Evolutionary conservation across 306 rosid genomes (phyloP).

Genomic region (Rosa multiflora): DNA sequence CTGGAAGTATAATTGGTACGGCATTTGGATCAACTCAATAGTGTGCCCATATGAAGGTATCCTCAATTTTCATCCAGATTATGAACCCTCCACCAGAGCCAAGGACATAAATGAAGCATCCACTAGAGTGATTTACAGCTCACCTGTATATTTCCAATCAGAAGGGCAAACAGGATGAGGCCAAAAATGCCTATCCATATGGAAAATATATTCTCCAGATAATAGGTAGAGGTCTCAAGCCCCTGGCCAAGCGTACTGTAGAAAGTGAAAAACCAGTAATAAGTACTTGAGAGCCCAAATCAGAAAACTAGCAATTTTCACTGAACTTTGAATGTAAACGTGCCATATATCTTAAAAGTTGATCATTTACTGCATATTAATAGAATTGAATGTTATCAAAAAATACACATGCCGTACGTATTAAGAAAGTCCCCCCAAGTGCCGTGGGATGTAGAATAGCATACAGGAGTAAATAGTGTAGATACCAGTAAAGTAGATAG

Average conservation of each 20-base stretch:
- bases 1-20: neutral
- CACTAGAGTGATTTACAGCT: neutral
- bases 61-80: neutral
- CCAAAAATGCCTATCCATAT: slow-evolving; percentile 68
- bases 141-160: slow-evolving; percentile 95
- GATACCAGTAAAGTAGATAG: neutral
- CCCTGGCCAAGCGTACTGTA: slow-evolving; percentile 95
- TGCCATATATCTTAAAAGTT: too few species aligned
- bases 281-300: neutral
- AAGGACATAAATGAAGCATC: neutral
- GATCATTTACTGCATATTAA: neutral
- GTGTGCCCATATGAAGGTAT: neutral
- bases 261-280: slow-evolving; percentile 25
- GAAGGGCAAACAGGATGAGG: slow-evolving; percentile 78
- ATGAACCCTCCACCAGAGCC: neutral
- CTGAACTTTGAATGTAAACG: neutral
- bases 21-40: too few species aligned
- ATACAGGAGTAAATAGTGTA: neutral
- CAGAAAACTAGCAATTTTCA: neutral
- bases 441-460: neutral
- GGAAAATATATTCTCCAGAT: slow-evolving; percentile 75
- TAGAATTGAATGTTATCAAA: neutral
- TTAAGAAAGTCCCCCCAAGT: neutral
- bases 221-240: slow-evolving; percentile 74
- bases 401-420: neutral